Conservation (phyloP, 805 yeast species). For the Metschnikowia lunata region DNA sequence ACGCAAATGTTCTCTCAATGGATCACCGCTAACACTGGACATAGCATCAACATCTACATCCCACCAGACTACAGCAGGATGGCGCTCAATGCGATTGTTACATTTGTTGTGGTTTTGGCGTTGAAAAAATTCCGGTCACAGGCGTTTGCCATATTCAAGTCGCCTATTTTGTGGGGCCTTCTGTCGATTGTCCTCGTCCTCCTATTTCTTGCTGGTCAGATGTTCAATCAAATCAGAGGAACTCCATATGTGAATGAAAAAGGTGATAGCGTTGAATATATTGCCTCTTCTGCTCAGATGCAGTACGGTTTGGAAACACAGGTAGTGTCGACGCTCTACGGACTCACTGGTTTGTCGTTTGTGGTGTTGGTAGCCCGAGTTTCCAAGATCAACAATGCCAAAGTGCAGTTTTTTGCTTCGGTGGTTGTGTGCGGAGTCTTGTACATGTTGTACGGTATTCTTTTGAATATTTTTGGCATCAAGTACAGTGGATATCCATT, state of each 20-base stretch:
- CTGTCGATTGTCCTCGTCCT: constrained; percentile 58
- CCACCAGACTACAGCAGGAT: constrained; percentile 42
- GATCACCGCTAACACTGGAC: constrained; percentile 32
- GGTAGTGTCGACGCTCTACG: constrained; percentile 70
- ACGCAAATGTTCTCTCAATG: constrained; percentile 33
- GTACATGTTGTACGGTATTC: constrained; percentile 56
- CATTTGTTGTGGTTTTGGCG: constrained; percentile 27
- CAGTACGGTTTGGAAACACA: constrained; percentile 92
- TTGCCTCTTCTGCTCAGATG: constrained; percentile 26
- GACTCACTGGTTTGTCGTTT: constrained; percentile 55
- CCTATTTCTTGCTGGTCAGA: constrained; percentile 81
- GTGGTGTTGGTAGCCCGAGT: constrained; percentile 56
- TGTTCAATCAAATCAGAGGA: constrained; percentile 88
- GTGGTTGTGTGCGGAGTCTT: constrained; percentile 40
- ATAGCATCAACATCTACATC: constrained; percentile 31
- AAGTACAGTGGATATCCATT: constrained; percentile 80
- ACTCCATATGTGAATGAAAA: constrained; percentile 32
- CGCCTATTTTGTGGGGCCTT: constrained; percentile 70
- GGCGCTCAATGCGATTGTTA: constrained; percentile 31
- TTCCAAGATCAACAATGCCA: constrained; percentile 43
- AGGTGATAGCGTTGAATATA: constrained; percentile 9
- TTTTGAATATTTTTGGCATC: constrained; percentile 60
- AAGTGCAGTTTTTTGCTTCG: constrained; percentile 48
- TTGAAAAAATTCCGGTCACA: constrained; percentile 25
- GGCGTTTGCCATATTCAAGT: constrained; percentile 39